Evolutionary conservation across 345 rosid genomes (phyloP), one percentile per base, ranked within the genome.

Genomic region (Lagerstroemia speciosa): DNA sequence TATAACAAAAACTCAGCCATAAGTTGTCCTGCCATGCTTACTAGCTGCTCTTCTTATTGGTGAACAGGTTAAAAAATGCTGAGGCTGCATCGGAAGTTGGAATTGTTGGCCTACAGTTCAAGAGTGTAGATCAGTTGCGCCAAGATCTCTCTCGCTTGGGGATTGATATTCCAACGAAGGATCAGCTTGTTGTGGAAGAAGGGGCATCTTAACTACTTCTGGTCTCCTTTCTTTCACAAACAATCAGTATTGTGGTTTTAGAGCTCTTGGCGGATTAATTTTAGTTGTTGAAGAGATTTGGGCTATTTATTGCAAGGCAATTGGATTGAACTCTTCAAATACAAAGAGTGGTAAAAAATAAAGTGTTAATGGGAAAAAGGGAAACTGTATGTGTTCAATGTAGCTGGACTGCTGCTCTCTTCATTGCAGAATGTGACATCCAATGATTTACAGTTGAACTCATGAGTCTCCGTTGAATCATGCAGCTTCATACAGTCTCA

Each of bases 71-170:
- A 43, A 80, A 73, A 73, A 91, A 91, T 64, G 89, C 85, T 5
- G 85, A 89, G 63, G 91, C 89, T 65, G 98, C 97, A 27, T 69
- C 46, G 53, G 87, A 86, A 79, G 80, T 82, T 62, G 97, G 98
- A 70, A 86, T 91, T 40, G 72, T 67, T 22, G 95, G 93, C 64
- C 66, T 91, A 53, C 88, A 83, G 34, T 89, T 93, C 77, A 81
- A 86, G 85, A 78, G 79, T 70, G 81, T 83, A 22, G 83, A 80
- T 64, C 62, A 75, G 41, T 83, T 93, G 50, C 70, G 81, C 26
- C 63, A 73, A 71, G 93, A 84, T 72, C 90, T 89, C 43, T 57
- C 65, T 6, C 70, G 14, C 32, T 67, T 80, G 41, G 96, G 97
- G 72, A 67, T 91, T 70, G 71, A 73, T 62, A 60, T 83, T 67